phyloP scores from a whole-genome alignment of 352 stramenopile species.

The Pythium dissotocum region DNA sequence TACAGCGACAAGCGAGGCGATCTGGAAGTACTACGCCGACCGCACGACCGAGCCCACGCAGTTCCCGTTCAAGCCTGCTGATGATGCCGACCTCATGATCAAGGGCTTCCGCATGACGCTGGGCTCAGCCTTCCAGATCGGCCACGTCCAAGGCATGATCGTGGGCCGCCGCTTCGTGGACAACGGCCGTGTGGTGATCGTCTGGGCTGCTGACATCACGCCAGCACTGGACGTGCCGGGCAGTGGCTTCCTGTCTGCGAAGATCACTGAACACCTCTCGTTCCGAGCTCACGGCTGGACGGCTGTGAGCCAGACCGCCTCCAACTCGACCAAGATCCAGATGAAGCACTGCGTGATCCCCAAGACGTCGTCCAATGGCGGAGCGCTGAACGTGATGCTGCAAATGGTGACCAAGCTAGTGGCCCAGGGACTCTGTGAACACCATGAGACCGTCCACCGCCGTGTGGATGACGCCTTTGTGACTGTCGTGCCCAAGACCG shows the following conservation, averaged over 20 bases:
- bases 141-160: constrained; percentile 11
- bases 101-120: constrained; percentile 14
- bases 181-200: constrained; percentile 1
- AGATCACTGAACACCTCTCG: constrained; percentile 2
- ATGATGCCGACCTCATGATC: constrained; percentile 17
- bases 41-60: constrained; percentile 1
- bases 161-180: constrained; percentile 16
- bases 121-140: neutral
- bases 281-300: constrained; percentile 10
- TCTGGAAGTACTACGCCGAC: constrained; percentile 13
- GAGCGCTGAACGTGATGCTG: neutral
- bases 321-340: constrained; percentile 3
- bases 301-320: neutral
- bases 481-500: neutral
- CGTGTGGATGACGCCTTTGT: neutral
- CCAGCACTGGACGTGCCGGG: neutral
- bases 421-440: neutral
- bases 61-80: neutral
- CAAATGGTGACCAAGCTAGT: neutral
- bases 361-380: neutral
- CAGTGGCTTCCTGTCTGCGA: neutral
- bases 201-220: constrained; percentile 10
- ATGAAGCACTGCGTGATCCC: constrained; percentile 1
- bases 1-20: neutral
- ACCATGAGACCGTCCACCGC: constrained; percentile 4